Evolutionary conservation across 2,329 filamentous ascomycete species (phyloP).

Genomic region (Pseudogymnoascus sp.): DNA sequence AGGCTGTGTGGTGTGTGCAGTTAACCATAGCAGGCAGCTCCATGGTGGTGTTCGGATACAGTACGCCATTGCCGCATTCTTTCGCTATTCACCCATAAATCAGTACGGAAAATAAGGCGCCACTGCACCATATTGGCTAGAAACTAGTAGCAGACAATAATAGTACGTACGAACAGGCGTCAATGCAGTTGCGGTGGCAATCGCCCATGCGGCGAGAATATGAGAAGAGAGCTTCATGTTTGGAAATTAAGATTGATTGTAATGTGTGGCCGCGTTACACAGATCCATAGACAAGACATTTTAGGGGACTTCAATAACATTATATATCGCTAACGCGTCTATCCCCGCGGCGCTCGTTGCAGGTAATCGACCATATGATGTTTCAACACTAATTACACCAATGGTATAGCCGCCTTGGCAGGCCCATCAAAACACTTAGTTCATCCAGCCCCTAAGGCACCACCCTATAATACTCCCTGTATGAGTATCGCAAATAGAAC

Average conservation of each 20-base stretch:
- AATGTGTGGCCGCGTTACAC: neutral
- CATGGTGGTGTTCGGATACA: neutral
- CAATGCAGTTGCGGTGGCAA: neutral
- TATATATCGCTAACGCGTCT: neutral
- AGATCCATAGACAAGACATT: neutral
- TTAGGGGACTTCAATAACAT: neutral
- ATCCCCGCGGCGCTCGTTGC: neutral
- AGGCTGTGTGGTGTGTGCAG: neutral
- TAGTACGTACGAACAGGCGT: neutral
- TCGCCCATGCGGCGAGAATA: neutral
- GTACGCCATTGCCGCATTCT: neutral
- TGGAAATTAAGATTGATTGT: neutral
- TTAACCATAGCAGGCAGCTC: neutral
- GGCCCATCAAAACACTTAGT: neutral
- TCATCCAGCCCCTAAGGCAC: neutral
- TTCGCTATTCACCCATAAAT: neutral
- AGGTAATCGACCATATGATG: neutral
- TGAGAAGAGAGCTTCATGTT: neutral
- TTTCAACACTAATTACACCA: neutral
- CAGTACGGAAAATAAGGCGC: neutral
- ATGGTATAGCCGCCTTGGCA: neutral
- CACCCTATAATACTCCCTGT: neutral
- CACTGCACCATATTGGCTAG: neutral
- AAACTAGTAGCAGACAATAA: neutral
- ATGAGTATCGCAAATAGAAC: neutral